Conservation (phyloP, 345 rosid genomes). For the Gossypium sturtianum region DNA sequence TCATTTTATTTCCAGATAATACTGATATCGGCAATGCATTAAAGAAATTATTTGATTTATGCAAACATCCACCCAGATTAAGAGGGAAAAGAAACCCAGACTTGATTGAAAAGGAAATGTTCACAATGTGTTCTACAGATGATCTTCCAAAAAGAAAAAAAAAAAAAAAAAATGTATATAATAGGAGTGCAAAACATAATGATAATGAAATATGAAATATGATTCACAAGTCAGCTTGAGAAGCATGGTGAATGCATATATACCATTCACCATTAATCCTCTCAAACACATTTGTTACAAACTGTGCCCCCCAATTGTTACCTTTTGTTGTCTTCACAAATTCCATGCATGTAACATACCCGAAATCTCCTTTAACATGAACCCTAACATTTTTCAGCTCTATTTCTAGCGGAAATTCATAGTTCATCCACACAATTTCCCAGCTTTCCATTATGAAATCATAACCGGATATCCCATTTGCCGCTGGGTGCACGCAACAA, state of each 20-base stretch:
- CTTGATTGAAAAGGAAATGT: not conserved
- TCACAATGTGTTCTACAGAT: not conserved
- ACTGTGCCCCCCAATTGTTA: slow-evolving; percentile 94
- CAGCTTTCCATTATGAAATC: slow-evolving; percentile 87
- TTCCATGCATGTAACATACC: slow-evolving; percentile 79
- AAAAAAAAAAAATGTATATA: not conserved
- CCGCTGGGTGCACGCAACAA: slow-evolving; percentile 88
- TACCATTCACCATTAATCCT: slow-evolving; percentile 65
- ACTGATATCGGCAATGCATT: not conserved
- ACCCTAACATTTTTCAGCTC: slow-evolving; percentile 58
- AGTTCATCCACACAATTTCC: slow-evolving; percentile 89
- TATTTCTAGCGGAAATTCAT: slow-evolving; percentile 74
- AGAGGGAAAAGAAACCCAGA: not conserved
- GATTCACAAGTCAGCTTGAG: slow-evolving; percentile 64
- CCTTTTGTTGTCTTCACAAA: slow-evolving; percentile 82
- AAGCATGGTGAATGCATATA: slow-evolving; percentile 89
- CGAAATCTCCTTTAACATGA: slow-evolving; percentile 73
- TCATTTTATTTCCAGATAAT: no score
- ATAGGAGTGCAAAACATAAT: not conserved
- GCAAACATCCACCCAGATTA: not conserved
- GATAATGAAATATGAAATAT: not conserved
- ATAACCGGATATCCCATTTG: slow-evolving; percentile 68
- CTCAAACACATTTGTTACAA: slow-evolving; percentile 86
- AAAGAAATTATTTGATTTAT: not conserved
- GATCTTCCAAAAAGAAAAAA: not conserved